A percentile compares a stretch with the other conserved stretches of the same genome.
phyloP scores from a whole-genome alignment of 371 early-diverging fungal species.

The Mortierella sp. region DNA sequence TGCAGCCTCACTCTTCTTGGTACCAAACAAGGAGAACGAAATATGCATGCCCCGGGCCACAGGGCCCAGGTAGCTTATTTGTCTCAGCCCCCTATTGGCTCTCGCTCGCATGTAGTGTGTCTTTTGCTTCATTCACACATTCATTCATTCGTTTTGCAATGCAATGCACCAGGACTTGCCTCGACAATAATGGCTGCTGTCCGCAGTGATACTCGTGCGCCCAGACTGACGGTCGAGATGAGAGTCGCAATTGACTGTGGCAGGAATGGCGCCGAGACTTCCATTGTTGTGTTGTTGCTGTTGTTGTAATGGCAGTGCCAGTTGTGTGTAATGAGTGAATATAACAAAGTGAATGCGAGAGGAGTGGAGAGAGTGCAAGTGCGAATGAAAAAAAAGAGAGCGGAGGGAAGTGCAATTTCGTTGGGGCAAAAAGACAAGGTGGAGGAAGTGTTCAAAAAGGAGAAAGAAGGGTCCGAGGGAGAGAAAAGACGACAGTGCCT shows the following conservation, averaged over 20 bases:
- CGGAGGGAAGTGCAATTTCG: slow-evolving; percentile 1
- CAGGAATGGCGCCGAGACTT: slow-evolving; percentile 41
- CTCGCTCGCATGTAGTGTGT: neutral
- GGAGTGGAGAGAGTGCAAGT: neutral
- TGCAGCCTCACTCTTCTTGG: neutral
- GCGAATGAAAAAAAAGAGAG: slow-evolving; percentile 12
- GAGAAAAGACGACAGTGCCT: neutral
- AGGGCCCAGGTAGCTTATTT: neutral
- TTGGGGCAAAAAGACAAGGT: neutral
- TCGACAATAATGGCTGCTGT: slow-evolving; percentile 58
- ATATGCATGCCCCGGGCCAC: neutral
- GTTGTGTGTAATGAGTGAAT: neutral
- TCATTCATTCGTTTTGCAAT: neutral
- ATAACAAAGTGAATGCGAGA: neutral
- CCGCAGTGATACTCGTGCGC: slow-evolving; percentile 50
- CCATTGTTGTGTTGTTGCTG: slow-evolving; percentile 19
- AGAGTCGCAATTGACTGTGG: slow-evolving; percentile 54
- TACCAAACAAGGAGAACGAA: neutral
- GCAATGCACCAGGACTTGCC: slow-evolving; percentile 29
- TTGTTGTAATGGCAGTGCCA: neutral
- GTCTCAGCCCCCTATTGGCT: slow-evolving; percentile 11
- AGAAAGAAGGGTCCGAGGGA: slow-evolving; percentile 1
- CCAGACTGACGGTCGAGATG: slow-evolving; percentile 55
- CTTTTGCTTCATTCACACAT: neutral
- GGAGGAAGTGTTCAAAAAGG: neutral